Conservation (phyloP, 2,329 filamentous ascomycete species). For the Arthrobotrys entomopaga region DNA sequence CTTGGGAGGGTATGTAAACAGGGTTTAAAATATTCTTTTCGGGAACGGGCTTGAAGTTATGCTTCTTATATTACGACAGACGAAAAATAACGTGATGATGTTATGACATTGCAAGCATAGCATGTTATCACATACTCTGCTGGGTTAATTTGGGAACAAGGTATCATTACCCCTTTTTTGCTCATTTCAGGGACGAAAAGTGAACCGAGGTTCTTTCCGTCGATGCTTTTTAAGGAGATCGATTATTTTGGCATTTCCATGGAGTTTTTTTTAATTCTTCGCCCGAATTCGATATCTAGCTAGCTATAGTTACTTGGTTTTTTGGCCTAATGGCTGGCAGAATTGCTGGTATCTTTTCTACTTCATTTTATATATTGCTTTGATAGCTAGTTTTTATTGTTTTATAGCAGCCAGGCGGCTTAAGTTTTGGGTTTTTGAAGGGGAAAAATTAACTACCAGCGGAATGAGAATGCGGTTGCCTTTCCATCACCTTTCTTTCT, state of each 20-base stretch:
- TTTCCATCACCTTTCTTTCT: too few species aligned
- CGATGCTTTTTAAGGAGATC: neutral
- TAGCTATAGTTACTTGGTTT: neutral
- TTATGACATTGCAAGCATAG: too few species aligned
- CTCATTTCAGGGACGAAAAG: neutral
- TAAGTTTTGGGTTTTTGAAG: conserved; percentile 35
- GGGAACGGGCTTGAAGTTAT: neutral
- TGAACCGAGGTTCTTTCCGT: neutral
- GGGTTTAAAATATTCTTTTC: neutral
- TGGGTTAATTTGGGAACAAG: too few species aligned
- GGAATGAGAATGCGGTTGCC: conserved; percentile 5
- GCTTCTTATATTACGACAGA: too few species aligned
- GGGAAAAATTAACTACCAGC: conserved; percentile 8
- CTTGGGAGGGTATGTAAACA: conserved; percentile 49
- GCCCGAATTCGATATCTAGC: conserved; percentile 3
- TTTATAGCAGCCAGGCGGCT: neutral
- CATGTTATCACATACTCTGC: too few species aligned
- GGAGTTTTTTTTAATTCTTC: conserved; percentile 37
- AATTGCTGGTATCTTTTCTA: neutral
- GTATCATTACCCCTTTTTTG: conserved; percentile 7
- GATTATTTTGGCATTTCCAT: conserved; percentile 45
- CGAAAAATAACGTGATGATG: too few species aligned
- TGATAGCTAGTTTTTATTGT: too few species aligned
- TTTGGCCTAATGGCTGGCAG: neutral
- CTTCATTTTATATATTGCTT: neutral